Percentiles rank a stretch among this genome's conserved stretches.
Conservation (phyloP, 2,329 filamentous ascomycete species). For the Didymella pinodella region DNA sequence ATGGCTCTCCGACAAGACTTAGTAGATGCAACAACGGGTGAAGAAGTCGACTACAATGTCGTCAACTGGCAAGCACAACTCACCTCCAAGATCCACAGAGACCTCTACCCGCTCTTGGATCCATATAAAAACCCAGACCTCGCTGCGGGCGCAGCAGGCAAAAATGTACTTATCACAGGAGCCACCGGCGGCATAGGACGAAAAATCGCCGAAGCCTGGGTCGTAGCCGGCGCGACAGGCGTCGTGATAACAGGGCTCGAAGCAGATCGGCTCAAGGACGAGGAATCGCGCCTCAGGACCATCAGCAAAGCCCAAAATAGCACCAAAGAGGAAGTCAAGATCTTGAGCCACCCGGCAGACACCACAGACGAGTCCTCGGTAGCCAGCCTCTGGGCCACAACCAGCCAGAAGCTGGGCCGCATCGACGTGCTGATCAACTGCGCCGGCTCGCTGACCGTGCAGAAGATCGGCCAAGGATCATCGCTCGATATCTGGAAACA, state of each 20-base stretch:
- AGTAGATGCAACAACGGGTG: not conserved
- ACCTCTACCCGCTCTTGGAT: not conserved
- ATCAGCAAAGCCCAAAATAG: too few species aligned
- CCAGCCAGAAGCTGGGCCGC: not conserved
- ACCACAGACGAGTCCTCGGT: not conserved
- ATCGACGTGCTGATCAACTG: not conserved
- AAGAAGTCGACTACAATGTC: not conserved
- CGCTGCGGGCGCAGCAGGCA: not conserved
- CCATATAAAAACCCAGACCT: not conserved
- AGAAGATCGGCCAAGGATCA: not conserved
- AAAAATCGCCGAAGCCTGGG: not conserved
- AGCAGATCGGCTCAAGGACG: not conserved
- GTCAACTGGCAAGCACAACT: not conserved
- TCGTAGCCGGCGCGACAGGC: not conserved
- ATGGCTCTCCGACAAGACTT: not conserved
- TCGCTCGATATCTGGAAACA: not conserved
- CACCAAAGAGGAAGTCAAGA: not conserved
- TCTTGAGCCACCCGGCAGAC: not conserved
- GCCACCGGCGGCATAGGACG: not conserved
- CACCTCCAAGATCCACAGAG: not conserved
- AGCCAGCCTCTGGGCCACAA: not conserved
- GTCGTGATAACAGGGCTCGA: not conserved
- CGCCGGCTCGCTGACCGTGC: not conserved
- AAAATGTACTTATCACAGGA: not conserved
- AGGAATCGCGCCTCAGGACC: not conserved